A percentile compares a stretch with the other conserved stretches of the same genome.
Evolutionary conservation across 2,329 filamentous ascomycete genomes (phyloP).

Genomic region (Dactylonectria macrodidyma): DNA sequence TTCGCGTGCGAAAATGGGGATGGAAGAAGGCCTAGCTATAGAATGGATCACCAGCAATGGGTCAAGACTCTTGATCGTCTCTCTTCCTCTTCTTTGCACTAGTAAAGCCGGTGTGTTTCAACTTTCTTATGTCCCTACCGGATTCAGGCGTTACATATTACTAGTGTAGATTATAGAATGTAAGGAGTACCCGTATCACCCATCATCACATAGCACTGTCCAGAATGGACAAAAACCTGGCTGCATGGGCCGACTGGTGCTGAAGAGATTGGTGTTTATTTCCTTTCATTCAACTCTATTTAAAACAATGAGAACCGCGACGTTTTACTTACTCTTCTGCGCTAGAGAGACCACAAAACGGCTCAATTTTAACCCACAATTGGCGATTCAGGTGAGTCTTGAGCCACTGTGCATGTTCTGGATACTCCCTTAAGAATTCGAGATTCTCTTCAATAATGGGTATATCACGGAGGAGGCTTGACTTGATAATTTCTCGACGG

Average conservation of each 20-base stretch:
- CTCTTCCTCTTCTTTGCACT: too few species aligned
- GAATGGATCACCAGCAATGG: too few species aligned
- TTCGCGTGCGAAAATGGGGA: slow-evolving; percentile 60
- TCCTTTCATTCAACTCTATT: neutral
- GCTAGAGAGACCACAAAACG: slow-evolving; percentile 11
- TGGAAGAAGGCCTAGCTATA: too few species aligned
- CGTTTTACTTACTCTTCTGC: neutral
- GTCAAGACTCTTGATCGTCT: too few species aligned
- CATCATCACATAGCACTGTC: too few species aligned
- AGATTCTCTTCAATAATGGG: neutral
- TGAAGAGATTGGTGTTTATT: slow-evolving; percentile 1
- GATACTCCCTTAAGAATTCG: slow-evolving; percentile 29
- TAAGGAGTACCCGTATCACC: too few species aligned
- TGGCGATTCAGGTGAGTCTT: slow-evolving; percentile 14
- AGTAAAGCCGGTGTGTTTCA: too few species aligned
- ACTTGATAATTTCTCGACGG: slow-evolving; percentile 18
- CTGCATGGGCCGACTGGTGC: neutral
- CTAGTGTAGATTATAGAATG: too few species aligned
- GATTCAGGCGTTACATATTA: too few species aligned
- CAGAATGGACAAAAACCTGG: too few species aligned
- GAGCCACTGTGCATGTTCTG: slow-evolving; percentile 31
- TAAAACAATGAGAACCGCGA: neutral
- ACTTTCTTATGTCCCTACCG: too few species aligned
- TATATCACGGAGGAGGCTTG: slow-evolving; percentile 14
- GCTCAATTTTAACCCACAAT: slow-evolving; percentile 18